These are phyloP conservation scores for Gynostemma pentaphyllum DNA, from an alignment of 306 rosid genomes.

Conservation along the genomic window DNA sequence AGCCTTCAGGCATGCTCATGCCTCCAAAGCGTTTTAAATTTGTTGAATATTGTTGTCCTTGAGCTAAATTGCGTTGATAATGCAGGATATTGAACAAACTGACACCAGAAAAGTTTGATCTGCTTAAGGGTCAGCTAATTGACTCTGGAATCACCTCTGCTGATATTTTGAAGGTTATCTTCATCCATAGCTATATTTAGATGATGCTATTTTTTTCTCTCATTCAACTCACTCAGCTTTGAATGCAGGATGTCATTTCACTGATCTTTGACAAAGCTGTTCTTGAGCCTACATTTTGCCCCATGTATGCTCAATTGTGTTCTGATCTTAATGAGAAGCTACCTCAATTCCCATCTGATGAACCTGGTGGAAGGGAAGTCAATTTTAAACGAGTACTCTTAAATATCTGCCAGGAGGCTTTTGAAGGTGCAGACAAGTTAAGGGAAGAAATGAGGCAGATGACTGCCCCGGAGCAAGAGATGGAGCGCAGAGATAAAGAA, in stretches of 20 bases:
- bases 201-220: not conserved
- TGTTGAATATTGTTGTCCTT: not conserved
- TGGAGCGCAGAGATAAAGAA: conserved; percentile 77
- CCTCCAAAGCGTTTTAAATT: not conserved
- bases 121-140: conserved; percentile 87
- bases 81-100: conserved; percentile 90
- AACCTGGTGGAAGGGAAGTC: conserved; percentile 75
- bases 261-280: conserved; percentile 96
- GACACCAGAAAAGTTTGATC: conserved; percentile 97
- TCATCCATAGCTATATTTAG: not conserved
- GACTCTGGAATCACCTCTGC: conserved; percentile 91
- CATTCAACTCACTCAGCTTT: conserved; percentile 8
- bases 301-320: conserved; percentile 89
- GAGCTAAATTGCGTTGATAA: not conserved
- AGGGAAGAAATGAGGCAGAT: conserved; percentile 73
- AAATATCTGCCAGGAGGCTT: conserved; percentile 92
- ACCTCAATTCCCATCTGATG: conserved; percentile 83
- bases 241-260: conserved; percentile 73
- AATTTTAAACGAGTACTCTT: conserved; percentile 82
- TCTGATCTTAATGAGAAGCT: conserved; percentile 77
- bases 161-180: conserved; percentile 71
- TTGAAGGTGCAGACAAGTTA: conserved; percentile 81
- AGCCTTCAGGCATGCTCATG: too few species aligned
- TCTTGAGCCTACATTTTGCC: conserved; percentile 97
- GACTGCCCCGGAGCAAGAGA: conserved; percentile 86